Conservation (phyloP, 176 grass and related monocot genomes). For the Phoenix roebelenii region DNA sequence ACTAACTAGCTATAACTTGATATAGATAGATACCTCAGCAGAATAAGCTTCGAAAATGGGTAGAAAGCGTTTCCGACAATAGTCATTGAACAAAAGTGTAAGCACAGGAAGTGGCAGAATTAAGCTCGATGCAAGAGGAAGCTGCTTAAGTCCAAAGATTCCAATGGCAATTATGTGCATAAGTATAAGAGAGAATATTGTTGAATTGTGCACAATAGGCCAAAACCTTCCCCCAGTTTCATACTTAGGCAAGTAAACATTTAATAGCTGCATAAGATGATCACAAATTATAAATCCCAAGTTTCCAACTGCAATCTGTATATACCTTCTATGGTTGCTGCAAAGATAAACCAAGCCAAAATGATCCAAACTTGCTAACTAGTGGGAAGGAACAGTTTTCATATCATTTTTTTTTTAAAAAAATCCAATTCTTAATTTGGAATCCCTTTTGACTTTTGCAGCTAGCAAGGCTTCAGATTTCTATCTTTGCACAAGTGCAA, state of each 20-base stretch:
- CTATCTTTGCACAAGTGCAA: too few relatives aligned
- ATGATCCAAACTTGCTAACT: too few relatives aligned
- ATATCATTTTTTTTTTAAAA: too few relatives aligned
- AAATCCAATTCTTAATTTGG: too few relatives aligned
- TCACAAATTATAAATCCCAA: slow-evolving; percentile 11
- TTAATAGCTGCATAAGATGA: slow-evolving; percentile 60
- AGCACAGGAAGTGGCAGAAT: slow-evolving; percentile 62
- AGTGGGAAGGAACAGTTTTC: too few relatives aligned
- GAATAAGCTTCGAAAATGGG: slow-evolving; percentile 75
- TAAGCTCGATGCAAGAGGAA: slow-evolving; percentile 69
- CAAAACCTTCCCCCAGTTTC: slow-evolving; percentile 94
- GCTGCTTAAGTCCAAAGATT: slow-evolving; percentile 79
- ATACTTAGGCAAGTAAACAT: slow-evolving; percentile 78
- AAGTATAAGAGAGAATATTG: slow-evolving; percentile 79
- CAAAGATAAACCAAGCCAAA: too few relatives aligned
- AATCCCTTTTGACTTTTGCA: too few relatives aligned
- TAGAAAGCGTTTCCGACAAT: slow-evolving; percentile 78
- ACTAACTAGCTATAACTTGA: too few relatives aligned
- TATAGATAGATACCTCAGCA: slow-evolving; percentile 42
- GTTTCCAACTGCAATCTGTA: background rate
- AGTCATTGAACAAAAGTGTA: slow-evolving; percentile 76
- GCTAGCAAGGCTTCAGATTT: too few relatives aligned
- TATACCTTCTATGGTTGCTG: background rate
- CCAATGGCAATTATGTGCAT: slow-evolving; percentile 79
- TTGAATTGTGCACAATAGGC: slow-evolving; percentile 64